These are phyloP conservation scores for Perilla frutescens DNA, from an alignment of 257 asterid species.

Conservation along the genomic window DNA sequence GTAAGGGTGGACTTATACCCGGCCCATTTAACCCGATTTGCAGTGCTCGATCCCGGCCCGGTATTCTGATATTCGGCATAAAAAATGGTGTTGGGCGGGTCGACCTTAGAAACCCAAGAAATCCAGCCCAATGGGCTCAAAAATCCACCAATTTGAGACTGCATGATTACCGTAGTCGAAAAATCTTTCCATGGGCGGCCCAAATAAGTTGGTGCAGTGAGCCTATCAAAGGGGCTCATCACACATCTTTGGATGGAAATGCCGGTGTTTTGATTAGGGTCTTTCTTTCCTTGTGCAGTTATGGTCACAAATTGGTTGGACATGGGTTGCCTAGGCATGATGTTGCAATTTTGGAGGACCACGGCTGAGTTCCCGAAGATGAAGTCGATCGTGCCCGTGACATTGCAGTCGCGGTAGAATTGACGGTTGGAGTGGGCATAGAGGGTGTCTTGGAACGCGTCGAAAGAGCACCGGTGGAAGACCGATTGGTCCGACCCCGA, in stretches of 20 bases:
- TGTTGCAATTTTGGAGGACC: conserved; percentile 72
- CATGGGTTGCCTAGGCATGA: conserved; percentile 71
- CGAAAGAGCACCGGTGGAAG: conserved; percentile 58
- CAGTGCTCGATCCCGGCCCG: conserved; percentile 62
- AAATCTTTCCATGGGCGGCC: conserved; percentile 80
- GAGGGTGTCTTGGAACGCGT: conserved; percentile 80
- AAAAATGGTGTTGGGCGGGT: conserved; percentile 61
- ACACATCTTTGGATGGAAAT: conserved; percentile 65
- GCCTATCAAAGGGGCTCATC: conserved; percentile 44
- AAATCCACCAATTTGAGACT: conserved; percentile 51
- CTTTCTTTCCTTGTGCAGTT: conserved; percentile 82
- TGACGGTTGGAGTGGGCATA: conserved; percentile 83
- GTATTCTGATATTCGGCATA: conserved; percentile 71
- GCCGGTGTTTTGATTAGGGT: conserved; percentile 65
- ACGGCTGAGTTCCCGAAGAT: conserved; percentile 78
- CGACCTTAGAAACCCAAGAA: conserved; percentile 47
- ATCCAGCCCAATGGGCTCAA: conserved; percentile 73
- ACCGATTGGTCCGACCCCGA: conserved; percentile 69
- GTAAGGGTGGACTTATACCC: conserved; percentile 57
- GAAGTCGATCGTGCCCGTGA: conserved; percentile 82
- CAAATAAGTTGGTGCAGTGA: conserved; percentile 53
- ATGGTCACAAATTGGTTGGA: conserved; percentile 71
- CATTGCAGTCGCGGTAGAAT: conserved; percentile 71
- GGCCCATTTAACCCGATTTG: conserved; percentile 64
- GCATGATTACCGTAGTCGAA: conserved; percentile 66